Evolutionary conservation across 2,329 filamentous ascomycete genomes (phyloP), one percentile per base, ranked within the genome.

Genomic region (Curvularia sp.): DNA sequence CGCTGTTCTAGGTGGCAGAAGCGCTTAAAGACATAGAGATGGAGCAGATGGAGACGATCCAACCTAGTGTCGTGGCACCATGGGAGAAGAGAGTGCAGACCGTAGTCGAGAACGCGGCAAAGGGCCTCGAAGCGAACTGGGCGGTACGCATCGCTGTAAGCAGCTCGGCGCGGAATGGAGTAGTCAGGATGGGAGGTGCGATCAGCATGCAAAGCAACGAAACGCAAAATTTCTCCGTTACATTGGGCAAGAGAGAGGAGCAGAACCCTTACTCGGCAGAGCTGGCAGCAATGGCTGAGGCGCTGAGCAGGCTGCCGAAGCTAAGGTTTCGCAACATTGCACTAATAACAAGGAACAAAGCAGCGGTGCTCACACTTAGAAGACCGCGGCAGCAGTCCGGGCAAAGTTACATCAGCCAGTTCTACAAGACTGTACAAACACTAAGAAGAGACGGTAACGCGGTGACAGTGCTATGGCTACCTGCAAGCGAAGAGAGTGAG

Each of bases 111-210:
- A 27, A 59, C 19, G 48, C 53, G 21, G 53, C 49, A 42, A 43
- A 52, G 49, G 52, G 41, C 39, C 48, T 60, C n/a, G 21, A 60
- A 36, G 43, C 49, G 39, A 50, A 50, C 48, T 60, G 36, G 43
- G 58, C 49, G 15, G 58, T 60, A 57, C 58, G 49, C 58, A 60
- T 59, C 36, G 57, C 57, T 2, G 52, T 59, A 49, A 59, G 57
- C 48, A 55, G 55, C 32, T 58, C 49, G 36, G 25, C 49, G 49
- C 55, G 42, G 25, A 58, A 58, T 45, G 27, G 55, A 49, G 49
- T 53, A 53, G 55, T 58, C 23, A 27, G 55, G 49, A 58, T 58
- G 49, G 55, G 55, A 43, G 55, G 55, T 21, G 55, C 55, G 36
- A 53, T 53, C 43, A 58, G 39, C 19, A 53, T 53, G 36, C 55